phyloP scores from a whole-genome alignment of 768 basidiomycete genomes.

The Pulveroboletus sp. region DNA sequence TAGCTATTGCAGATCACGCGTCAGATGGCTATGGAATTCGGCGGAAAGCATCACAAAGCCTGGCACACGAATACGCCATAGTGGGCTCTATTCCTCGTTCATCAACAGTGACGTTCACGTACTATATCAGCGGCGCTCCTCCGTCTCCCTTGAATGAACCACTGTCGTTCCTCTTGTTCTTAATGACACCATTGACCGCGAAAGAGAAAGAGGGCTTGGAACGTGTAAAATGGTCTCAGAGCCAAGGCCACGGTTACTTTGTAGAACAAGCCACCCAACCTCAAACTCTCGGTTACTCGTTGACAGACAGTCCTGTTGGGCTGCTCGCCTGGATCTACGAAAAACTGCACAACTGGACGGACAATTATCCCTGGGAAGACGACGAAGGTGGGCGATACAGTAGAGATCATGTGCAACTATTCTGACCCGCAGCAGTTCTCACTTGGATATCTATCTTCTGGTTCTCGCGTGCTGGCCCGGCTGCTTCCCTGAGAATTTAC shows the following conservation, averaged over 20 bases:
- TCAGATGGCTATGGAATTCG: constrained; percentile 32
- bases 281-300: constrained; percentile 49
- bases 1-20: constrained; percentile 30
- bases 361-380: constrained; percentile 52
- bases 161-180: constrained; percentile 23
- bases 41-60: constrained; percentile 42
- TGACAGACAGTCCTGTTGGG: constrained; percentile 56
- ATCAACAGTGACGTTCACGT: background rate
- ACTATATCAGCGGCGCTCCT: constrained; percentile 15
- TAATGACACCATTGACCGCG: constrained; percentile 27
- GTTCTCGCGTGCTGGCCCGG: constrained; percentile 56
- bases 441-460: constrained; percentile 58
- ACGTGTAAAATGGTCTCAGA: constrained; percentile 15
- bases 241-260: constrained; percentile 29
- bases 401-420: background rate
- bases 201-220: constrained; percentile 24
- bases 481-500: constrained; percentile 55
- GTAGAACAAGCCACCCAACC: constrained; percentile 38
- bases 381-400: constrained; percentile 42
- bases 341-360: constrained; percentile 45
- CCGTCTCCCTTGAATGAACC: constrained; percentile 26
- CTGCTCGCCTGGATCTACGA: constrained; percentile 53
- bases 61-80: constrained; percentile 47
- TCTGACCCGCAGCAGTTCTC: constrained; percentile 36
- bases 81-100: constrained; percentile 26